Evolutionary conservation across 371 early-diverging fungal species (phyloP).

Genomic region (Mucor velutinosus): DNA sequence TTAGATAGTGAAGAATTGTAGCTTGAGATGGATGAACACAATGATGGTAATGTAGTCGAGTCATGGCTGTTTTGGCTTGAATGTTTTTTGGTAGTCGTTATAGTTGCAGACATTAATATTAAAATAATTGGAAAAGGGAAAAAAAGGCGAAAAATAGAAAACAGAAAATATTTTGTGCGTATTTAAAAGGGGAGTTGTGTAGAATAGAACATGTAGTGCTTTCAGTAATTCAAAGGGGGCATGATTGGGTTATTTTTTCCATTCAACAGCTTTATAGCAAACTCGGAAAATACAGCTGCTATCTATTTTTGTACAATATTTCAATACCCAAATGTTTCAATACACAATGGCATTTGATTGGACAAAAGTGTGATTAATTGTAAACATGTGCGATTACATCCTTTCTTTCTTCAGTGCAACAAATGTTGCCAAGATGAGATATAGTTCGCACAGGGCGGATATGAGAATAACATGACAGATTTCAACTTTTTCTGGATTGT

Average conservation of each 20-base stretch:
- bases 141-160: neutral
- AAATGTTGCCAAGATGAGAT: neutral
- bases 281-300: neutral
- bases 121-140: neutral
- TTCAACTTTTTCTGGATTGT: neutral
- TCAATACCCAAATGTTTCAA: neutral
- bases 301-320: neutral
- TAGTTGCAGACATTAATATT: constrained; percentile 1
- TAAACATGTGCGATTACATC: neutral
- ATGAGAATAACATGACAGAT: neutral
- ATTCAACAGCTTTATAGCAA: neutral
- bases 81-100: neutral
- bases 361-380: neutral
- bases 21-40: constrained; percentile 15
- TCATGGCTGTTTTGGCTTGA: constrained; percentile 11
- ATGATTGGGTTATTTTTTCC: neutral
- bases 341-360: neutral
- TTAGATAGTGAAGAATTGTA: constrained; percentile 5
- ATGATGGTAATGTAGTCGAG: constrained; percentile 12
- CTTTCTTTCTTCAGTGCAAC: no score
- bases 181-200: neutral
- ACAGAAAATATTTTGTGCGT: neutral
- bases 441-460: neutral
- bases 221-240: neutral
- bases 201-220: neutral